Conservation (phyloP, 371 early-diverging fungal species). For the Zychaea mexicana region DNA sequence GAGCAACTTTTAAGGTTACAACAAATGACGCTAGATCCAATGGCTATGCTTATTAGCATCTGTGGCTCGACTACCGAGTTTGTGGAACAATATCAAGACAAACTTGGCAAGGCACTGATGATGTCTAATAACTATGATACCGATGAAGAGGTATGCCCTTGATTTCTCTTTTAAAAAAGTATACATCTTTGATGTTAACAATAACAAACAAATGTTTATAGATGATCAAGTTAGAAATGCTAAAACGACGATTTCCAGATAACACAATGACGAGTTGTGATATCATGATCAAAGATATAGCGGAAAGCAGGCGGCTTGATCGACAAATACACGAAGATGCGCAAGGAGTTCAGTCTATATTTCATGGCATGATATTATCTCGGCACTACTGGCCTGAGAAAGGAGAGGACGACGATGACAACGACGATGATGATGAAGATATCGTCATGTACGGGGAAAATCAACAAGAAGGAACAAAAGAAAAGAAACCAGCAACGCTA, state of each 20-base stretch:
- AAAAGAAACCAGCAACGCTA: neutral
- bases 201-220: neutral
- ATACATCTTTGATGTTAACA: neutral
- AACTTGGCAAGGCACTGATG: conserved; percentile 25
- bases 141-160: conserved; percentile 23
- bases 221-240: conserved; percentile 23
- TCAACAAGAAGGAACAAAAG: neutral
- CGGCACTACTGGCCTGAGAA: conserved; percentile 37
- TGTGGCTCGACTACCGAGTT: conserved; percentile 29
- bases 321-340: conserved; percentile 28
- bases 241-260: conserved; percentile 37
- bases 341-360: neutral
- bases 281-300: conserved; percentile 44
- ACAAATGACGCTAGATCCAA: conserved; percentile 24
- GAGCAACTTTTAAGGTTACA: conserved; percentile 15
- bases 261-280: conserved; percentile 36
- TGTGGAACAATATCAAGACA: conserved; percentile 29
- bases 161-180: no score
- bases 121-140: conserved; percentile 26
- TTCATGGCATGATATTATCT: conserved; percentile 33
- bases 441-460: no score
- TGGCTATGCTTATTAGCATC: conserved; percentile 38
- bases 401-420: conserved; percentile 7
- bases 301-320: conserved; percentile 33
- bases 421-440: conserved; percentile 21